Conservation (phyloP, 305 asterid genomes). For the Fraxinus angustifolia region DNA sequence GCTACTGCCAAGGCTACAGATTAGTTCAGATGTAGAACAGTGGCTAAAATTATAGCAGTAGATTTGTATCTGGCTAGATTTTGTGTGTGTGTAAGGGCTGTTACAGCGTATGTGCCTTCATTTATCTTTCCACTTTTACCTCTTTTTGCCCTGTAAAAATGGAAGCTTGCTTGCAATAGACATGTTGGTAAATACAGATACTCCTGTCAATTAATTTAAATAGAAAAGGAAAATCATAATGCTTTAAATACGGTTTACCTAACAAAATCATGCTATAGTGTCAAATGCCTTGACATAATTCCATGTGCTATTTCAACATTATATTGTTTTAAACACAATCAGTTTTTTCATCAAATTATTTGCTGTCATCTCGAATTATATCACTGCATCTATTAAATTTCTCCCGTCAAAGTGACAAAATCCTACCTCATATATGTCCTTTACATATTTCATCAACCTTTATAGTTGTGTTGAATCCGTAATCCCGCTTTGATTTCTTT, state of each 20-base stretch:
- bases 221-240: too few relatives aligned
- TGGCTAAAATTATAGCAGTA: not conserved
- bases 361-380: too few relatives aligned
- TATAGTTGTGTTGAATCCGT: not conserved
- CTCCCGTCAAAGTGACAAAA: too few relatives aligned
- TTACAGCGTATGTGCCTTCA: not conserved
- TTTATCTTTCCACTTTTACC: not conserved
- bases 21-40: not conserved
- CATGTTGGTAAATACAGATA: not conserved
- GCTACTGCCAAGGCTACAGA: constrained; percentile 29
- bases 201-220: too few relatives aligned
- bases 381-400: too few relatives aligned
- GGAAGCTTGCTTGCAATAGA: not conserved
- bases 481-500: not conserved
- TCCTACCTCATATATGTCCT: not conserved
- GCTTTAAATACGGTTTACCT: not conserved
- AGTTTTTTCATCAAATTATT: too few relatives aligned
- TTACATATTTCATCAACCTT: not conserved
- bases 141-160: not conserved
- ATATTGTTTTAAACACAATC: too few relatives aligned
- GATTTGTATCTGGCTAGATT: not conserved
- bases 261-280: too few relatives aligned
- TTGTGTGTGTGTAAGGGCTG: not conserved
- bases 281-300: too few relatives aligned
- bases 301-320: too few relatives aligned